Conservation (phyloP, 495 filamentous ascomycete genomes). For the Stereocaulon alpinum region DNA sequence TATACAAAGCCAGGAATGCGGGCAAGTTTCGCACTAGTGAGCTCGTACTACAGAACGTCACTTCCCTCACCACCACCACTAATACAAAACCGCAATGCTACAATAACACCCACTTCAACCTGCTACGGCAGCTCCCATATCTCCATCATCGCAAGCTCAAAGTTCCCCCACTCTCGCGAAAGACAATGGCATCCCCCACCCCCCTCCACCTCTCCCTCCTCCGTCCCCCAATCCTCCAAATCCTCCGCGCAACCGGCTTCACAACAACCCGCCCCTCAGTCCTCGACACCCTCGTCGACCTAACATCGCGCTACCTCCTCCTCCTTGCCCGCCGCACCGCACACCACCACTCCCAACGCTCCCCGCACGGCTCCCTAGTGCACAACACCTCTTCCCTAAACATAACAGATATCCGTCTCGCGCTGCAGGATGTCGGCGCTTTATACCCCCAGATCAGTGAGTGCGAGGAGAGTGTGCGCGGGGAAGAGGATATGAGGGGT, state of each 20-base stretch:
- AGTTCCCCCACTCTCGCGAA: neutral
- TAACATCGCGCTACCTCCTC: constrained; percentile 63
- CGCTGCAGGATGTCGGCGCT: constrained; percentile 63
- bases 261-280: constrained; percentile 63
- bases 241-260: constrained; percentile 79
- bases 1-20: too few species aligned
- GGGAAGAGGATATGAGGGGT: constrained; percentile 62
- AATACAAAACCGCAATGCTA: neutral
- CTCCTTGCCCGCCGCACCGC: constrained; percentile 56
- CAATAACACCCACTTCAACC: neutral
- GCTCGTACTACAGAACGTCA: neutral
- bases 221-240: constrained; percentile 71
- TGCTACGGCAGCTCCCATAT: neutral
- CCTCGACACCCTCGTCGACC: constrained; percentile 65
- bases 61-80: neutral
- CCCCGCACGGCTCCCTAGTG: neutral
- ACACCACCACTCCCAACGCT: constrained; percentile 38
- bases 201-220: constrained; percentile 64
- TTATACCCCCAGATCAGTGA: constrained; percentile 50
- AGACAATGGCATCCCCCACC: neutral
- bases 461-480: constrained; percentile 47
- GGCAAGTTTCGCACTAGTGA: too few species aligned
- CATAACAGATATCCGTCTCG: constrained; percentile 72
- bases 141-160: too few species aligned
- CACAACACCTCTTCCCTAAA: constrained; percentile 20